These are phyloP conservation scores for Globisporangium spinosum DNA, from an alignment of 352 stramenopile genomes.

Conservation along the genomic window DNA sequence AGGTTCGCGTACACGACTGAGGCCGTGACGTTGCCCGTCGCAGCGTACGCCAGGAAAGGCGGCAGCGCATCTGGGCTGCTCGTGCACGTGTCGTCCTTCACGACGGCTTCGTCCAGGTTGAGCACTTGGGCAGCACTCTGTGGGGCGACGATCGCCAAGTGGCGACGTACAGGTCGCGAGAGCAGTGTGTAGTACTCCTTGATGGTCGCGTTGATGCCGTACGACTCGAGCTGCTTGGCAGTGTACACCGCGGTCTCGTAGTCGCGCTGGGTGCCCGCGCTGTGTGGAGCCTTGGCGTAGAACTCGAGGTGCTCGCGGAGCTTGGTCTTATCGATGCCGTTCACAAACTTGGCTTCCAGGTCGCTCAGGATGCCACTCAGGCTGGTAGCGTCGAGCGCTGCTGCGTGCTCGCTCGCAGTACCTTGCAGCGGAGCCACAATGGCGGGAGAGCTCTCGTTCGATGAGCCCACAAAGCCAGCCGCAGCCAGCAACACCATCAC, in stretches of 20 bases:
- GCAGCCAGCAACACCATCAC: slow-evolving; percentile 5
- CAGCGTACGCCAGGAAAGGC: slow-evolving; percentile 82
- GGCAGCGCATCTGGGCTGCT: slow-evolving; percentile 51
- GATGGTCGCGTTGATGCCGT: slow-evolving; percentile 63
- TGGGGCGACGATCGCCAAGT: slow-evolving; percentile 46
- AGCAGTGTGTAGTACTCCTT: slow-evolving; percentile 70
- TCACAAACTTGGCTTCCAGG: slow-evolving; percentile 10
- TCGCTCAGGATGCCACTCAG: neutral
- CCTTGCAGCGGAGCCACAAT: neutral
- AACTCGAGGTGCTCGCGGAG: slow-evolving; percentile 15
- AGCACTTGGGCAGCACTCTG: slow-evolving; percentile 23
- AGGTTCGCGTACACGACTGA: slow-evolving; percentile 89
- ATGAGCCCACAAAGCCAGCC: neutral
- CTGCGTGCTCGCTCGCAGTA: neutral
- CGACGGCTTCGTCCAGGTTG: slow-evolving; percentile 53
- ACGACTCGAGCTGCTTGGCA: slow-evolving; percentile 46
- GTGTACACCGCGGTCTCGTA: slow-evolving; percentile 62
- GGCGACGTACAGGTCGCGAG: slow-evolving; percentile 48
- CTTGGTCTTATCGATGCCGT: slow-evolving; percentile 5
- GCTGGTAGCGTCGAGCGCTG: neutral
- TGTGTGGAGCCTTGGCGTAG: slow-evolving; percentile 33
- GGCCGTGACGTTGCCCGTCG: slow-evolving; percentile 65
- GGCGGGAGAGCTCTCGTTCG: neutral
- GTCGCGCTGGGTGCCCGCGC: slow-evolving; percentile 42
- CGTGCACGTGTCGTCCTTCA: slow-evolving; percentile 66